Conservation (phyloP, 2,329 filamentous ascomycete genomes). For the Zymoseptoria pseudotritici region DNA sequence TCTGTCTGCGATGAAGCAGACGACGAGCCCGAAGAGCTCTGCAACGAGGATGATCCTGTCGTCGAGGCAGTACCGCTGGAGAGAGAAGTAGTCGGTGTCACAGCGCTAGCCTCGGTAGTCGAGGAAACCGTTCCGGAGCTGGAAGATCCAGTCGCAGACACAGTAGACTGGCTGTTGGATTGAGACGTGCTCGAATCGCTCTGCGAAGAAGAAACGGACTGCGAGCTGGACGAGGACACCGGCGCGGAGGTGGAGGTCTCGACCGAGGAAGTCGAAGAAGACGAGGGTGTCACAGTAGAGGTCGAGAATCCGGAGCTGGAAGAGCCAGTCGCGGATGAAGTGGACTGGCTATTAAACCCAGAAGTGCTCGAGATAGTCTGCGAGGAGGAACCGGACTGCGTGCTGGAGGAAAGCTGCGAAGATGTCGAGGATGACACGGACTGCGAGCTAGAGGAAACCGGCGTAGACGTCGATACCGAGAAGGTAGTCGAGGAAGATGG, state of each 20-base stretch:
- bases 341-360: background rate
- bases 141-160: constrained; percentile 3
- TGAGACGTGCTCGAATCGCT: background rate
- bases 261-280: background rate
- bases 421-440: background rate
- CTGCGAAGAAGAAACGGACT: background rate
- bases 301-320: background rate
- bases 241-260: too few species aligned
- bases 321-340: constrained; percentile 5
- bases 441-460: background rate
- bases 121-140: constrained; percentile 5
- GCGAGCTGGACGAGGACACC: too few species aligned
- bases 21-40: background rate
- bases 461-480: background rate
- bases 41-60: background rate
- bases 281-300: background rate
- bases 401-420: background rate
- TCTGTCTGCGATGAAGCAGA: background rate
- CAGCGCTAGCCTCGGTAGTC: background rate
- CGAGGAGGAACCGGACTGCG: background rate
- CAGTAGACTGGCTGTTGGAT: background rate
- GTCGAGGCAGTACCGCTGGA: background rate
- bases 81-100: background rate
- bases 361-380: background rate
- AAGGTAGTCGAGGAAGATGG: background rate